Evolutionary conservation across 1,284 basidiomycete species (phyloP), one percentile per base, ranked within the genome.

Genomic region (Trichosporon coremiiforme): DNA sequence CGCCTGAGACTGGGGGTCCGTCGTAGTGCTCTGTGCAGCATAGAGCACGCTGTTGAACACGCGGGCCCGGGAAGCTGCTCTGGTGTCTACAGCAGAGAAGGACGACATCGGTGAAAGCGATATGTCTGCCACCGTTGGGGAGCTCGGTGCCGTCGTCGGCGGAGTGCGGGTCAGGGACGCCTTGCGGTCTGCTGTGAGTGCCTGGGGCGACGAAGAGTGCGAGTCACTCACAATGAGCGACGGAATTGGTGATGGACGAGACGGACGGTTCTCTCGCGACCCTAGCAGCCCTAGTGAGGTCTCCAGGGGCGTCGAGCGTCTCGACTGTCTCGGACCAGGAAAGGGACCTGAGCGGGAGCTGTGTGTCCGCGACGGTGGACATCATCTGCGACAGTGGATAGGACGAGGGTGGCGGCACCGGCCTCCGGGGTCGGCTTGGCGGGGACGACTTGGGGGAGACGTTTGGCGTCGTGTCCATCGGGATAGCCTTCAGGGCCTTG

Each of bases 41-140:
- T 29, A 15, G 25, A 55, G 53, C 5, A 55, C 53, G 10, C 22
- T 55, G 53, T 55, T 55, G 53, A 55, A 55, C 25, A 55, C 53
- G 2, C 13, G 25, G 15, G 53, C 53, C 31, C 53, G 53, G 0
- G 20, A 25, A 13, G 53, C 25, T 4, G 53, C 53, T 15, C 12
- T 12, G 25, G 9, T 6, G 29, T 29, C 25, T 29, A 1, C 41
- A 17, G 12, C 17, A 10, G 41, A 45, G 15, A 55, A 55, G 0
- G 20, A 25, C 12, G 22, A 15, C 53, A 10, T 20, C 5, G 22
- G 22, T 3, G 22, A 15, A 5, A 29, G 53, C 25, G 53, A 25
- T 29, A 29, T 29, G 53, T 29, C 29, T 1, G 53, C 3, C 50
- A 53, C 13, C 20, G 12, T 55, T 4, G 20, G 53, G 6, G 53